Evolutionary conservation across 2,329 filamentous ascomycete species (phyloP).

Genomic region (Sclerotinia sclerotiorum): DNA sequence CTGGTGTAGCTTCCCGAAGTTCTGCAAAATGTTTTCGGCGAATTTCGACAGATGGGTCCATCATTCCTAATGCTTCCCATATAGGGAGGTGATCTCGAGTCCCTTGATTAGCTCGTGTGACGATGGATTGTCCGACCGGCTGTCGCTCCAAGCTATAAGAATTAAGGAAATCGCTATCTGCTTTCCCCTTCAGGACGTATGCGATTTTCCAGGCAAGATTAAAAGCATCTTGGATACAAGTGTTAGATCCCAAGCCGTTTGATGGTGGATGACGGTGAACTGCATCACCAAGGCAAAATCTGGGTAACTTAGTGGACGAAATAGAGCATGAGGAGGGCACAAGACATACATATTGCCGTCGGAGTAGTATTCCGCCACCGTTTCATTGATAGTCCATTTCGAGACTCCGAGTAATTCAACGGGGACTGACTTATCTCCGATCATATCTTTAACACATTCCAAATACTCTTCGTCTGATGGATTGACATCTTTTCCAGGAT

Average conservation of each 20-base stretch:
- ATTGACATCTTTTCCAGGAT: slow-evolving; percentile 43
- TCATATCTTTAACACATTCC: slow-evolving; percentile 48
- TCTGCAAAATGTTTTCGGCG: slow-evolving; percentile 24
- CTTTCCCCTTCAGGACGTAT: slow-evolving; percentile 47
- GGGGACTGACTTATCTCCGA: slow-evolving; percentile 54
- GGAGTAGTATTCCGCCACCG: slow-evolving; percentile 55
- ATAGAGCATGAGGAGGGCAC: no score
- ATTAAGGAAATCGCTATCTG: slow-evolving; percentile 44
- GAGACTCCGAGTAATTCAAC: slow-evolving; percentile 54
- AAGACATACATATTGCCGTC: slow-evolving; percentile 37
- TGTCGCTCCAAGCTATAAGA: slow-evolving; percentile 50
- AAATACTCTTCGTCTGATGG: slow-evolving; percentile 50
- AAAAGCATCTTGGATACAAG: slow-evolving; percentile 57
- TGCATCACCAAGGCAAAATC: slow-evolving; percentile 54
- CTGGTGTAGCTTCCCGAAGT: slow-evolving; percentile 25
- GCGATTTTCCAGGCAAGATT: slow-evolving; percentile 58
- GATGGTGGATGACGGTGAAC: slow-evolving; percentile 58
- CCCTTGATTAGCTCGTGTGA: slow-evolving; percentile 55
- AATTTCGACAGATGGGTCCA: slow-evolving; percentile 32
- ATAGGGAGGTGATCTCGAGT: slow-evolving; percentile 48
- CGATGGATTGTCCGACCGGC: slow-evolving; percentile 46
- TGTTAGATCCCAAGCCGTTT: slow-evolving; percentile 58
- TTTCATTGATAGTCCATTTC: slow-evolving; percentile 63
- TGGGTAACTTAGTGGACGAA: slow-evolving; percentile 13
- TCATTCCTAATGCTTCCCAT: slow-evolving; percentile 49